phyloP scores from a whole-genome alignment of 129 eudicot species.

The Calendula officinalis region DNA sequence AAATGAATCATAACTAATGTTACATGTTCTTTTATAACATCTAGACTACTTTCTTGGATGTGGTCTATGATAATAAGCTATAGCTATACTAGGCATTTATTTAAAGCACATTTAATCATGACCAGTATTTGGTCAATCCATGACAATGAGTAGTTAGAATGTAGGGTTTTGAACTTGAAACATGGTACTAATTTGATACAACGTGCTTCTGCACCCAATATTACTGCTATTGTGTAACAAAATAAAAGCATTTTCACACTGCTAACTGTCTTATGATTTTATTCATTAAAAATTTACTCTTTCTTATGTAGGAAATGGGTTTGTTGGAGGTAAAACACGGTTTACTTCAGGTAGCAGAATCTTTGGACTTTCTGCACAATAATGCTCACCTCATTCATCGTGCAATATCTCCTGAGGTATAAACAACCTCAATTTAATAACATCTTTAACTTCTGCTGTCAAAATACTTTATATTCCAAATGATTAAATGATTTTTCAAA shows the following conservation, averaged over 20 bases:
- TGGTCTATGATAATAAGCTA: background rate
- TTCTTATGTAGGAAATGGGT: conserved; percentile 81
- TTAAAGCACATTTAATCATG: background rate
- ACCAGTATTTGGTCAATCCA: background rate
- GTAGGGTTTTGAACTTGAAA: conserved; percentile 4
- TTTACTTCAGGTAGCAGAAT: conserved; percentile 87
- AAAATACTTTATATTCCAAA: background rate
- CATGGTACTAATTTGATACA: background rate
- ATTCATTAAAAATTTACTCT: conserved; percentile 13
- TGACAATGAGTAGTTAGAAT: background rate
- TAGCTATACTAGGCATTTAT: background rate
- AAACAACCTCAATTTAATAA: conserved; percentile 2
- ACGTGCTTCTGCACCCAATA: background rate
- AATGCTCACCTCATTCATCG: conserved; percentile 91
- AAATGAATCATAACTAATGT: conserved; percentile 5
- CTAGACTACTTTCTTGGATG: background rate
- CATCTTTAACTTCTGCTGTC: conserved; percentile 20
- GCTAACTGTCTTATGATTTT: background rate
- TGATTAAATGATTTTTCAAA: background rate
- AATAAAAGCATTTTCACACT: conserved; percentile 1
- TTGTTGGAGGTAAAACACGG: conserved; percentile 97
- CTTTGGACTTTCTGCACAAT: conserved; percentile 87
- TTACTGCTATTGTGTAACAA: background rate
- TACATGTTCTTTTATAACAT: background rate
- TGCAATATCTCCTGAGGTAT: conserved; percentile 90